Conservation (phyloP, 176 grass and related monocot species). For the Musa acuminata region DNA sequence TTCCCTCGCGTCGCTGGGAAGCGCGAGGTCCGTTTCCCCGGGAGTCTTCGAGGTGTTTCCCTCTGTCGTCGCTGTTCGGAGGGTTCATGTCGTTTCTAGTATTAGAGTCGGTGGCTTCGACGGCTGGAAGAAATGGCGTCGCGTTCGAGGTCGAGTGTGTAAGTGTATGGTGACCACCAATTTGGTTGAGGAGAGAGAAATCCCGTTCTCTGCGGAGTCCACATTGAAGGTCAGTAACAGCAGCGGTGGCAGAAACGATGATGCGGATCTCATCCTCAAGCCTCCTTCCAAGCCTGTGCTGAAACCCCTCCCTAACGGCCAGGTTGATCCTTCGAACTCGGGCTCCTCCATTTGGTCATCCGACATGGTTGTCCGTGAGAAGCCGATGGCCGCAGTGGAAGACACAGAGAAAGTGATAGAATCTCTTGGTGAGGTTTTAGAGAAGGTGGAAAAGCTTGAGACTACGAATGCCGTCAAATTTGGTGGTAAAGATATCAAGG, state of each 20-base stretch:
- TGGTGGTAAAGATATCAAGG: constrained; percentile 11
- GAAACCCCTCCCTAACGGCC: constrained; percentile 34
- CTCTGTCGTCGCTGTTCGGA: constrained; percentile 16
- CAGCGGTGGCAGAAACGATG: background rate
- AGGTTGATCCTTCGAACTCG: constrained; percentile 26
- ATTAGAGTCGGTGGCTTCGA: constrained; percentile 41
- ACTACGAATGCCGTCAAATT: constrained; percentile 25
- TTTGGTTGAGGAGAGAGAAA: constrained; percentile 65
- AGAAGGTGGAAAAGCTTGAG: constrained; percentile 84
- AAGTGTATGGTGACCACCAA: constrained; percentile 78
- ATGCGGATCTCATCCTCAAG: constrained; percentile 59
- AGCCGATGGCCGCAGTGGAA: constrained; percentile 23
- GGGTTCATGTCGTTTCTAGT: constrained; percentile 43
- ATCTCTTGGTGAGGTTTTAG: constrained; percentile 70
- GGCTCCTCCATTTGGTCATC: constrained; percentile 22
- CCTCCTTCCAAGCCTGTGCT: constrained; percentile 44
- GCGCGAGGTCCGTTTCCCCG: constrained; percentile 38
- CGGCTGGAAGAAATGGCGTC: constrained; percentile 35
- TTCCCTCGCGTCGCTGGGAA: constrained; percentile 73
- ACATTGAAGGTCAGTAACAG: constrained; percentile 40
- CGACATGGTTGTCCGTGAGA: constrained; percentile 13
- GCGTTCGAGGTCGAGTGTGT: constrained; percentile 43
- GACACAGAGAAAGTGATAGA: constrained; percentile 60
- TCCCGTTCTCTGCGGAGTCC: constrained; percentile 45
- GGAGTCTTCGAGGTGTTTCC: constrained; percentile 22